Evolutionary conservation across 345 rosid genomes (phyloP).

Genomic region (Carallia pectinifolia): DNA sequence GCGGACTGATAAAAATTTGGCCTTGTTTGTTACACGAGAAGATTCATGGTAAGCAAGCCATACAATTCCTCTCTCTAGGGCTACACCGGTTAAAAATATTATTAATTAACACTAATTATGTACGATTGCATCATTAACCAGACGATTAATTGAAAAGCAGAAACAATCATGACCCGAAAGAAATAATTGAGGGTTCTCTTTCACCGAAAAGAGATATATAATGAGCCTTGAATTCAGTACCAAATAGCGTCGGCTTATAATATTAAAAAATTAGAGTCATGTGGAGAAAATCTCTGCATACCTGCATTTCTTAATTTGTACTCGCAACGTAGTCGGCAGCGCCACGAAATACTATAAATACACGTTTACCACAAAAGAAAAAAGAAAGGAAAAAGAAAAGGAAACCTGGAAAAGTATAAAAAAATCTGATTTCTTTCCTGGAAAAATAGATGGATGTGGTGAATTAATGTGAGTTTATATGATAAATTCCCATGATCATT

Average conservation of each 20-base stretch:
- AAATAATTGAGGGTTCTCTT: background rate
- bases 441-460: too few relatives aligned
- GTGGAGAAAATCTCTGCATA: too few relatives aligned
- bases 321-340: slow-evolving; percentile 25
- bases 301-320: background rate
- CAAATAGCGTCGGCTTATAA: background rate
- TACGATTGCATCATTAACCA: slow-evolving; percentile 24
- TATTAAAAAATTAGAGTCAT: background rate
- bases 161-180: slow-evolving; percentile 19
- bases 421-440: too few relatives aligned
- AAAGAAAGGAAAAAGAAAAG: too few relatives aligned
- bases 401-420: too few relatives aligned
- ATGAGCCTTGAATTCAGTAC: background rate
- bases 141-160: slow-evolving; percentile 23
- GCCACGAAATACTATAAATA: background rate
- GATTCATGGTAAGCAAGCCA: background rate
- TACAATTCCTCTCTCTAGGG: background rate
- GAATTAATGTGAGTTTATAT: too few relatives aligned
- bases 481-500: too few relatives aligned
- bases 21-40: background rate
- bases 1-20: background rate
- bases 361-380: background rate
- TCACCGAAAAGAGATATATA: background rate
- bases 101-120: slow-evolving; percentile 1
- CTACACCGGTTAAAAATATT: background rate